Evolutionary conservation across 2,329 filamentous ascomycete species (phyloP), one percentile per base, ranked within the genome.

Genomic region (Aspergillus tamarii): DNA sequence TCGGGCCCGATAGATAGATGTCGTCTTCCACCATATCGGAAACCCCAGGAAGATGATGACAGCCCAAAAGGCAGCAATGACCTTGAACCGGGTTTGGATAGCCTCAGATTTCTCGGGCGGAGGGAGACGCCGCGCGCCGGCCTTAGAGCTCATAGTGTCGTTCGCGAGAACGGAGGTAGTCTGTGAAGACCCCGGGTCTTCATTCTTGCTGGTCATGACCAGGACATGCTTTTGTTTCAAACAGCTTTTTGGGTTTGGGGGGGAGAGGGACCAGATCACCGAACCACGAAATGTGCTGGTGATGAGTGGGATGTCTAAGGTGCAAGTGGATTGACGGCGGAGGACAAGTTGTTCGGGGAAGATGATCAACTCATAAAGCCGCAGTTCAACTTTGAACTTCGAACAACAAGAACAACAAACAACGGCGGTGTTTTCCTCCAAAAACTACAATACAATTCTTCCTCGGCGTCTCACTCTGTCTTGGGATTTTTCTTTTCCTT

Each of bases 1-100:
- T 52, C 89, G 85, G 14, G 94, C 94, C 61, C 95, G 88, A 77
- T 96, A 94, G 61, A 98, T 96, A 0, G 91, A 91, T 4, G 95
- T 99, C 0, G 95, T 98, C 77, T 89, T 89, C 89, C 93, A 96
- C 95, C 95, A 99, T 86, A 96, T 90, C 62, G 95, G 95, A 68
- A 99, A 78, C 3, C 95, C 95, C 7, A 99, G 81, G 34, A 90
- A 85, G 8, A 96, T 76, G 8, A 96, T 92, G 43, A 98, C 88
- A 6, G 88, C 82, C 95, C 95, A 99, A 78, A 97, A 98, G 10
- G 94, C 94, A 66, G 91, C 77, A 66, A 99, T 89, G 57, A 98
- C 90, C 66, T 84, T 84, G 55, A 88, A 87, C 60, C 95, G 89
- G 63, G 90, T 87, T 74, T 86, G 87, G 58, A 90, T 83, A 67